Conservation (phyloP, 805 yeast genomes). For the Candida boleticola region DNA sequence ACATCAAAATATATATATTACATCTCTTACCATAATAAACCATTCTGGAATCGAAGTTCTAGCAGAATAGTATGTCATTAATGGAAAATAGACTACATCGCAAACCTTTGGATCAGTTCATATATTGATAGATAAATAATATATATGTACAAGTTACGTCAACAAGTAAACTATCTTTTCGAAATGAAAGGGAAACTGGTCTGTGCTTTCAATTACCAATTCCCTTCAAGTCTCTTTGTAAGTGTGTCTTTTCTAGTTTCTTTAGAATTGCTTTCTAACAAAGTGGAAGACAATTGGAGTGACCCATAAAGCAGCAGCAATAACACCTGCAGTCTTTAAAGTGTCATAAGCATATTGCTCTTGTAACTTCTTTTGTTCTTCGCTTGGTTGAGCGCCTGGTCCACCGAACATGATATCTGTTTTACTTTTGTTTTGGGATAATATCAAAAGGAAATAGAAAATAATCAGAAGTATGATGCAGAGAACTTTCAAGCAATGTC, state of each 20-base stretch:
- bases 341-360: slow-evolving; percentile 61
- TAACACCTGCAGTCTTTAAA: slow-evolving; percentile 54
- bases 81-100: background rate
- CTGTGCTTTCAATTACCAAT: no score
- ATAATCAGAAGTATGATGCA: no score
- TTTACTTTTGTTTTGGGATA: no score
- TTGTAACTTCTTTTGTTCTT: slow-evolving; percentile 66
- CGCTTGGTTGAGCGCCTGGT: slow-evolving; percentile 46
- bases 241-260: no score
- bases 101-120: background rate
- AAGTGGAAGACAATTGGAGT: slow-evolving; percentile 56
- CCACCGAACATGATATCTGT: slow-evolving; percentile 53
- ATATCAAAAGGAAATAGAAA: no score
- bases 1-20: no score
- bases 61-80: background rate
- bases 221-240: no score
- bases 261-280: slow-evolving; percentile 46
- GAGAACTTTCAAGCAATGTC: no score
- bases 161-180: no score
- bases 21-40: no score
- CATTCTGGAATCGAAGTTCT: no score
- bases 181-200: no score
- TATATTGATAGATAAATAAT: background rate
- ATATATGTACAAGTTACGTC: background rate
- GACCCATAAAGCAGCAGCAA: slow-evolving; percentile 65